Base-by-base conservation (phyloP, 192 early-diverging fungal species). In the Entomortierella chlamydospora region DNA sequence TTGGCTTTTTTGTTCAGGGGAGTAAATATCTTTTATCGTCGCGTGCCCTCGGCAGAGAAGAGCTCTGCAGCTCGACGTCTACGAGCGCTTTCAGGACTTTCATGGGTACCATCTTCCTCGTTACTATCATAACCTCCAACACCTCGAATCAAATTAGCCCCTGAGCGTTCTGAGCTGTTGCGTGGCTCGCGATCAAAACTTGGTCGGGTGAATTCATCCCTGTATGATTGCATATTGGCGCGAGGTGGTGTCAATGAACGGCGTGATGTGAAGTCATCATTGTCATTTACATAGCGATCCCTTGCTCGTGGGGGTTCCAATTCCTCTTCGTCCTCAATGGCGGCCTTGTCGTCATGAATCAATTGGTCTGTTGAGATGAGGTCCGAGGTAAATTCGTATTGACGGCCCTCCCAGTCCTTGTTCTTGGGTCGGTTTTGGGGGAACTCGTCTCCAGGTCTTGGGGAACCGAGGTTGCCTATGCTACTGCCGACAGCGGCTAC, bases 221-320 rank as follows among this genome's bases (percentile, higher is more conserved):
- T 28, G 18, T 79, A 79, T 15, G 76, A 78, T 29, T 58, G 67
- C 74, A 78, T 70, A 49, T 69, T 79, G 57, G 76, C 76, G 9
- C 76, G 33, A 11, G 76, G 76, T 22, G 76, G 76, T 15, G 76
- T 79, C 55, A 79, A 28, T 0, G 76, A 79, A 26, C 76, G 67
- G 23, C 73, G 76, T 13, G 25, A 17, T 6, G 68, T 61, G 13
- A 55, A 79, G 28, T 70, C 67, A 25, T 79, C 74, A 15, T 67
- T 52, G 25, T 78, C 76, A 42, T 70, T 64, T 47, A 33, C 37
- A 31, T 39, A 79, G 20, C 67, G 67, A 39, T 79, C 74, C 13
- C 74, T 33, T 1, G 76, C 25, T 22, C 76, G 54, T 47, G 76
- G 76, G 17, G 68, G 68, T 31, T 70, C 76, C 56, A 79, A 42